Conservation (phyloP, 331 rosid genomes). For the Acacia concinna region DNA sequence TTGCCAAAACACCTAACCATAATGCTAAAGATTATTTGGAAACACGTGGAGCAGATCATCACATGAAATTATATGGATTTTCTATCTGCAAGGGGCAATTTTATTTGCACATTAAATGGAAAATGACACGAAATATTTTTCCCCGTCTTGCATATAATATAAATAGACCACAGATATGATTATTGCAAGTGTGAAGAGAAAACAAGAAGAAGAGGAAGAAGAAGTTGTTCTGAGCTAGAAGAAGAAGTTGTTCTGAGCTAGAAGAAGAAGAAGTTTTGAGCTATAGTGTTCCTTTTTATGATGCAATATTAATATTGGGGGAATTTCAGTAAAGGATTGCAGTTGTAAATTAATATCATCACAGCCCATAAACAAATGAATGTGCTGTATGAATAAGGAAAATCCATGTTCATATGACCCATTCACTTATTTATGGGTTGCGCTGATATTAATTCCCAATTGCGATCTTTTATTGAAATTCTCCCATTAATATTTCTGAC, state of each 20-base stretch:
- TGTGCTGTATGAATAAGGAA: no score
- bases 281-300: not conserved
- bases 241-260: not conserved
- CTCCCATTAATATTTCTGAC: no score
- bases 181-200: not conserved
- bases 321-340: no score
- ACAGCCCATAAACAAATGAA: no score
- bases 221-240: not conserved
- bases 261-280: not conserved
- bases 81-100: not conserved
- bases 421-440: no score
- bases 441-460: no score
- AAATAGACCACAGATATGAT: not conserved
- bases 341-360: no score
- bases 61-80: not conserved
- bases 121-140: not conserved
- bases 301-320: not conserved
- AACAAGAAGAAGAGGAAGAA: no score
- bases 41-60: conserved; percentile 1
- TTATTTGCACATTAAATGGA: not conserved
- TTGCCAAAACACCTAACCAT: not conserved
- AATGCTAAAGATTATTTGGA: conserved; percentile 2
- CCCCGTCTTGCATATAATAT: not conserved
- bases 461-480: no score
- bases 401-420: no score